These are phyloP conservation scores for Cupressus sempervirens DNA, from an alignment of 75 land plant genomes.

Conservation along the genomic window DNA sequence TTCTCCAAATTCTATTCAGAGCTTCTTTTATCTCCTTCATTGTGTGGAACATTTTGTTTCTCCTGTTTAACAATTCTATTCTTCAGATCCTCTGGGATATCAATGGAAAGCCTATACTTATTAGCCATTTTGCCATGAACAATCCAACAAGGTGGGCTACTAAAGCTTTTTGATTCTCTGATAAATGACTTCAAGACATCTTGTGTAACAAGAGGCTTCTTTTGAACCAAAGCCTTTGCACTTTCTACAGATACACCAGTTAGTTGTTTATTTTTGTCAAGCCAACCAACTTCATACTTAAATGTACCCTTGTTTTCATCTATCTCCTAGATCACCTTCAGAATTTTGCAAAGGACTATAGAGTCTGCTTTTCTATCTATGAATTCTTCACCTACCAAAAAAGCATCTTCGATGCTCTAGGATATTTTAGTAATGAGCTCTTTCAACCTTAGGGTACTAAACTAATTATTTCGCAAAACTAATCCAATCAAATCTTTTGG, in stretches of 20 bases:
- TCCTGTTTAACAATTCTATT: constrained; percentile 12
- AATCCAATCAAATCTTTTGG: constrained; percentile 71
- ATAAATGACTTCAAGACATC: constrained; percentile 70
- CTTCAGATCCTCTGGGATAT: constrained; percentile 50
- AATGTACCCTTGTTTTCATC: constrained; percentile 13
- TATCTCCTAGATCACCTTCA: constrained; percentile 29
- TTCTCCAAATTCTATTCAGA: no score
- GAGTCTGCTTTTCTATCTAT: constrained; percentile 18
- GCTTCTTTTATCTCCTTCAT: constrained; percentile 14
- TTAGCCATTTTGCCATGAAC: constrained; percentile 65
- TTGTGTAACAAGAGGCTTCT: constrained; percentile 69
- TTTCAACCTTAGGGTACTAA: constrained; percentile 48
- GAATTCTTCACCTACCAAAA: constrained; percentile 42
- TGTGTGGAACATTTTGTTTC: constrained; percentile 7
- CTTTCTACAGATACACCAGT: constrained; percentile 18
- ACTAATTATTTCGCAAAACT: constrained; percentile 68
- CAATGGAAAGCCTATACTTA: constrained; percentile 53
- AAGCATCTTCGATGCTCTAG: constrained; percentile 31
- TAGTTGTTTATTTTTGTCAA: constrained; percentile 29
- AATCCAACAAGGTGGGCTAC: constrained; percentile 78
- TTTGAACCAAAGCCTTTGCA: constrained; percentile 47
- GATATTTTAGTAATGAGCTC: constrained; percentile 38
- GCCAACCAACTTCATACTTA: constrained; percentile 45
- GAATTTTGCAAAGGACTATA: constrained; percentile 23
- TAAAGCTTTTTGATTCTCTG: constrained; percentile 65